Base-by-base conservation (phyloP, 768 basidiomycete species). In the Suillus subalutaceus region DNA sequence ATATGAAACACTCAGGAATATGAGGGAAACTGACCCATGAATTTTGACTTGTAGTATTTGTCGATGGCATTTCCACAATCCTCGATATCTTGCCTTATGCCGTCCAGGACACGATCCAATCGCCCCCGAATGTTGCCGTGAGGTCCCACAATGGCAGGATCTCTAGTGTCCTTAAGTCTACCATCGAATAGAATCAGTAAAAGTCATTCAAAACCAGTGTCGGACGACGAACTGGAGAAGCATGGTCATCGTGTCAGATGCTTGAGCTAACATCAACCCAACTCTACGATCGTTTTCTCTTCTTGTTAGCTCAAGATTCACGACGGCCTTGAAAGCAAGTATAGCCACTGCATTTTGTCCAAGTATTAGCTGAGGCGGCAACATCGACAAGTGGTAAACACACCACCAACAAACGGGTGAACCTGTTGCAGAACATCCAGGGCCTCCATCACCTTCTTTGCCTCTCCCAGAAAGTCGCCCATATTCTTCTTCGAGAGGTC, bases 231-330 rank as follows among this genome's bases (percentile, higher is more conserved):
- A 83, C 84, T 84, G 79, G 18, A 84, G 75, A 23, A 86, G 78
- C 2, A 77, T 77, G 16, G 71, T 64, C 80, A 87, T 83, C 77
- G 84, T 79, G 50, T 85, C 79, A 65, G 78, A 79, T 84, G 87
- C 87, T 66, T 84, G 80, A 10, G 82, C 71, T 44, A 83, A 82
- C 7, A 88, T 74, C 4, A 78, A 74, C 2, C 81, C 65, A 8
- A 86, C 78, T 66, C 84, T 85, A 64, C 79, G 80, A 63, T 87
- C 82, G 63, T 88, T 87, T 35, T 85, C 84, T 30, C 82, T 75
- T 30, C 85, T 76, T 3, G 81, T 82, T 63, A 82, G 63, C 62
- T 86, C 85, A 43, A 87, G 74, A 20, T 80, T 79, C 35, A 85
- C 78, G 6, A 84, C 84, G 0, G 84, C 74, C 43, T 81, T 78